Conservation (phyloP, 2,329 filamentous ascomycete genomes). For the Lachnellula arida region DNA sequence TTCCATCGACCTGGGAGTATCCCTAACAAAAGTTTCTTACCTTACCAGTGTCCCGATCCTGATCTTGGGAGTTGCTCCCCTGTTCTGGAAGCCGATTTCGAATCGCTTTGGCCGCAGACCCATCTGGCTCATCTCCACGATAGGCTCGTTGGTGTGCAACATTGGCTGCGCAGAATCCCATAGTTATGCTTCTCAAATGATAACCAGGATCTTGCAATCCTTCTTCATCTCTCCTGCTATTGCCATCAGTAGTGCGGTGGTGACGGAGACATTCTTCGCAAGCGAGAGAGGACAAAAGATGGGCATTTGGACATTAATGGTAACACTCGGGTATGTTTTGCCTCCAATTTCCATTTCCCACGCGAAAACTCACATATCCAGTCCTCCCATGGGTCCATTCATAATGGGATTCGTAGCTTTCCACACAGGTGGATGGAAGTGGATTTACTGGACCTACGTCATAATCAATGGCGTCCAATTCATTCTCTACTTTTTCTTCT, state of each 20-base stretch:
- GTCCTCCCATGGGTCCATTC: slow-evolving; percentile 22
- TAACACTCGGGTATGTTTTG: slow-evolving; percentile 14
- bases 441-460: slow-evolving; percentile 46
- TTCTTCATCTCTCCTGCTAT: slow-evolving; percentile 52
- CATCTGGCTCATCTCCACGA: slow-evolving; percentile 45
- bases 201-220: slow-evolving; percentile 43
- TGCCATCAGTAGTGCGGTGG: slow-evolving; percentile 49
- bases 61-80: slow-evolving; percentile 44
- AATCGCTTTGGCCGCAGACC: slow-evolving; percentile 47
- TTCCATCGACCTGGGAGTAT: slow-evolving; percentile 40
- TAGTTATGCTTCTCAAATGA: slow-evolving; percentile 43
- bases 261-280: slow-evolving; percentile 52
- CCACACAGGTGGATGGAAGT: slow-evolving; percentile 43
- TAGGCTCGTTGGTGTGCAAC: slow-evolving; percentile 43
- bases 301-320: slow-evolving; percentile 46
- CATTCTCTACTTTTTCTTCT: slow-evolving; percentile 44
- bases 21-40: slow-evolving; percentile 42
- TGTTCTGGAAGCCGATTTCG: slow-evolving; percentile 50
- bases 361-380: background rate
- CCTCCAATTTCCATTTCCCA: background rate
- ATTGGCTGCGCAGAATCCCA: slow-evolving; percentile 46
- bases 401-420: slow-evolving; percentile 40
- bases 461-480: slow-evolving; percentile 37
- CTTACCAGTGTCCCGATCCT: slow-evolving; percentile 50
- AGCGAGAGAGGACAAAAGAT: slow-evolving; percentile 47